Evolutionary conservation across 805 yeast genomes (phyloP), one percentile per base, ranked within the genome.

Genomic region (Metschnikowia colocasiae): DNA sequence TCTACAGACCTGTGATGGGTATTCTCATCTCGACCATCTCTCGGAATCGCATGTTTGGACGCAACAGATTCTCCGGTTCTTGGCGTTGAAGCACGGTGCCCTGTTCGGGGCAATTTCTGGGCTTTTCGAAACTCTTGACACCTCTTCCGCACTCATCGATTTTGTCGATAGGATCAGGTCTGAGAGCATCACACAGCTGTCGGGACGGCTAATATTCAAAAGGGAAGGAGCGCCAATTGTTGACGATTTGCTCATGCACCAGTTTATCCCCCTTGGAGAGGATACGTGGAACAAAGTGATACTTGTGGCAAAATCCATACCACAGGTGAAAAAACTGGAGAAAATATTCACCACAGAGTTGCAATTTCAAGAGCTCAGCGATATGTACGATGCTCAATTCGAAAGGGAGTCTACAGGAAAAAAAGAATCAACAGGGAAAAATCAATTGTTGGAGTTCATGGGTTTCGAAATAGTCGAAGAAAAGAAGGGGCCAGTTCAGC

Each of bases 211-310:
- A 40, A 37, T 47, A 8, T 49, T 45, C 40, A 49, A 47, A 6
- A 34, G 43, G 22, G 45, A 22, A 2, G 55, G 49, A 15, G 22
- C 22, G 5, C 32, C 52, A 10, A 10, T 36, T n/a, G 30, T 33
- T 9, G 49, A 45, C 3, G 43, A 44, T 6, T 38, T 47, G 6
- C 16, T 33, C 3, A 30, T 57, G 6, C 56, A 63, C 25, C 55
- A 71, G 26, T 51, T 62, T 18, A 68, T 82, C 2, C 83, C 84
- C 0, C 47, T 49, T 6, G 81, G 78, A 0, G 67, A 74, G 65
- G 89, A 83, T 51, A 63, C 82, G 3, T 67, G 75, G 69, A 69
- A 69, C 18, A 75, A 80, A 53, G 81, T 83, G 23, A 56, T 64
- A 30, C 55, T 73, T 35, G 57, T 63, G 19, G 58, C 67, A 16